phyloP scores from a whole-genome alignment of 768 basidiomycete genomes.

The Gloeophyllum trabeum region DNA sequence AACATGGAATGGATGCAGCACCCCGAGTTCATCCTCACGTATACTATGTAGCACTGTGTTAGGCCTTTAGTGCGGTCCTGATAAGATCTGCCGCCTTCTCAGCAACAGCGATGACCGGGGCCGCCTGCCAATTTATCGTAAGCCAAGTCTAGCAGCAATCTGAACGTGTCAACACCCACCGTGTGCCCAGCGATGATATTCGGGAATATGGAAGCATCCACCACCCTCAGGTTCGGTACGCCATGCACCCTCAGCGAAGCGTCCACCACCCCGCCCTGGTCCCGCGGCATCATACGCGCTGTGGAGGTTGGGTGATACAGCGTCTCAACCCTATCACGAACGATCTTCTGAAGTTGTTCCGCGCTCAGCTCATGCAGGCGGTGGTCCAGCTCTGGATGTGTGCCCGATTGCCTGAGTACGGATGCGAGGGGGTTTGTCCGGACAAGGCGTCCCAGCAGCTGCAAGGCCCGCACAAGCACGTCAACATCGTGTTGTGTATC shows the following conservation, averaged over 20 bases:
- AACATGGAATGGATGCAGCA: too few species aligned
- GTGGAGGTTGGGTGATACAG: slow-evolving; percentile 33
- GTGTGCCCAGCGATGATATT: slow-evolving; percentile 32
- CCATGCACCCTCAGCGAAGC: slow-evolving; percentile 31
- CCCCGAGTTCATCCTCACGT: too few species aligned
- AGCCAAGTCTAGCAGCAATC: neutral
- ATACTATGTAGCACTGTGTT: too few species aligned
- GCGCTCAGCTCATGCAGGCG: slow-evolving; percentile 20
- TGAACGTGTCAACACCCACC: slow-evolving; percentile 15
- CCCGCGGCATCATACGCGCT: slow-evolving; percentile 24
- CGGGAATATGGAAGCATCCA: slow-evolving; percentile 35
- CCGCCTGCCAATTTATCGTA: slow-evolving; percentile 10
- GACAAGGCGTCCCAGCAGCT: slow-evolving; percentile 24
- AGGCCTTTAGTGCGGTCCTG: too few species aligned
- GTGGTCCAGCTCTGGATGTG: slow-evolving; percentile 25
- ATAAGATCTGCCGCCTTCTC: slow-evolving; percentile 21
- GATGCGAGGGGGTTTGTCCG: slow-evolving; percentile 25
- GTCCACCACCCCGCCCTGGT: slow-evolving; percentile 31
- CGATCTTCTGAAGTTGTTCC: slow-evolving; percentile 20
- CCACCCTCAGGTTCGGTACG: slow-evolving; percentile 27
- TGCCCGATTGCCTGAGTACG: slow-evolving; percentile 20
- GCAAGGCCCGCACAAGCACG: slow-evolving; percentile 27
- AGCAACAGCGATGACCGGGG: slow-evolving; percentile 15
- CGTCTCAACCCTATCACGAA: slow-evolving; percentile 25
- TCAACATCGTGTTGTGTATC: slow-evolving; percentile 27